Conservation (phyloP, 768 basidiomycete genomes). For the Boletales sp. region DNA sequence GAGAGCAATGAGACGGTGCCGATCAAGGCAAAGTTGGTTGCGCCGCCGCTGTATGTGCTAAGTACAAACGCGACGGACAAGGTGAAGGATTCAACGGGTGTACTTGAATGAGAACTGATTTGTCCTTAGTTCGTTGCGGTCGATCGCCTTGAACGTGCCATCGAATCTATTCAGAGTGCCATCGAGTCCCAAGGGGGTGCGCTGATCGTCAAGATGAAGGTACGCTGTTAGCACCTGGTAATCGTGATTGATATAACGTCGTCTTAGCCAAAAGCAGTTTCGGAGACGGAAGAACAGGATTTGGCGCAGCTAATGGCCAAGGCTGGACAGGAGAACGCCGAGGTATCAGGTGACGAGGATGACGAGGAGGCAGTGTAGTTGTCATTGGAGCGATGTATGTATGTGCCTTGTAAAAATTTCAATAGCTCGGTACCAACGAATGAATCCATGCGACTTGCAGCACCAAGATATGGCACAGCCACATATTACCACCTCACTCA, state of each 20-base stretch:
- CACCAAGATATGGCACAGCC: too few species aligned
- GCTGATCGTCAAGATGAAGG: conserved; percentile 96
- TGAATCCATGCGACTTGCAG: too few species aligned
- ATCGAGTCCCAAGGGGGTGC: conserved; percentile 85
- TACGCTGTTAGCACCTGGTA: conserved; percentile 21
- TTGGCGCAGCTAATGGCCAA: conserved; percentile 96
- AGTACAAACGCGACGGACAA: conserved; percentile 98
- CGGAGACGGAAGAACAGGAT: conserved; percentile 96
- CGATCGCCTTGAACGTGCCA: conserved; percentile 89
- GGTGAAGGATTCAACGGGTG: conserved; percentile 34
- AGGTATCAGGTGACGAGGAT: conserved; percentile 93
- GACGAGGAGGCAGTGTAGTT: conserved; percentile 53
- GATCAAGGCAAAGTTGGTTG: conserved; percentile 95
- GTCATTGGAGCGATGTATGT: neutral
- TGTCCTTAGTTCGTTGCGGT: conserved; percentile 70
- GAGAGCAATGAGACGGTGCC: conserved; percentile 88
- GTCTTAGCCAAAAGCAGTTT: conserved; percentile 90
- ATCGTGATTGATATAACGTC: neutral
- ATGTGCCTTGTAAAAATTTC: too few species aligned
- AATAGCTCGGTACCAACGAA: too few species aligned
- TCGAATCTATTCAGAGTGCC: conserved; percentile 81
- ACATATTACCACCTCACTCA: too few species aligned
- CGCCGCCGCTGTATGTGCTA: conserved; percentile 93
- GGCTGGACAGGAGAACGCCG: conserved; percentile 89
- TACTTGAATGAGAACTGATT: neutral